Percentiles rank a stretch among this genome's conserved stretches.
Conservation (phyloP, 1,139 yeast species). For the Hemisphaericaspora xylofermentans region DNA sequence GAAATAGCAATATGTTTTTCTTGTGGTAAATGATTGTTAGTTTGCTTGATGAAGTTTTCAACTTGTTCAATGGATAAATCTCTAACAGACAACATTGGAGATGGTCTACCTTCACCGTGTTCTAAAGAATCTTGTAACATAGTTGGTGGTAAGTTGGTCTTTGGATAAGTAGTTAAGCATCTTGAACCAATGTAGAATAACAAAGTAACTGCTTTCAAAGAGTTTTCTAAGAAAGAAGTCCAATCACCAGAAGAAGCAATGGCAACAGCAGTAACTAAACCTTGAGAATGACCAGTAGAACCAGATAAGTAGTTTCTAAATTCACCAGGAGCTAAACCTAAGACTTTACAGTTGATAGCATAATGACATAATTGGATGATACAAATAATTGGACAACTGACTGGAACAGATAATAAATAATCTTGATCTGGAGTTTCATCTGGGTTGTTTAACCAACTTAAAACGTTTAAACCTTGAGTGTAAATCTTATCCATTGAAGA, state of each 20-base stretch:
- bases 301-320: slow-evolving; percentile 68
- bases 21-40: slow-evolving; percentile 89
- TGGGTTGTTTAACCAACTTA: slow-evolving; percentile 82
- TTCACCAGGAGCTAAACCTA: slow-evolving; percentile 90
- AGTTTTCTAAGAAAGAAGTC: slow-evolving; percentile 72
- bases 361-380: slow-evolving; percentile 93
- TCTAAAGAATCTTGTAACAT: slow-evolving; percentile 90
- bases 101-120: slow-evolving; percentile 94
- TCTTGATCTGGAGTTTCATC: slow-evolving; percentile 88
- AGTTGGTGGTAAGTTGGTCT: slow-evolving; percentile 91
- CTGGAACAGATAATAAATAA: slow-evolving; percentile 86
- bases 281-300: slow-evolving; percentile 98
- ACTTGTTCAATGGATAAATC: slow-evolving; percentile 82
- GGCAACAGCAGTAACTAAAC: slow-evolving; percentile 90
- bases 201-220: slow-evolving; percentile 78
- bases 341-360: slow-evolving; percentile 79
- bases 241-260: slow-evolving; percentile 83
- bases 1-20: slow-evolving; percentile 92
- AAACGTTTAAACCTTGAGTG: slow-evolving; percentile 89
- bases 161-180: slow-evolving; percentile 86
- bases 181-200: slow-evolving; percentile 93
- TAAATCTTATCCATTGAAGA: slow-evolving; percentile 82
- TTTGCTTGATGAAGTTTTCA: slow-evolving; percentile 72
- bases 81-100: slow-evolving; percentile 95
- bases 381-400: slow-evolving; percentile 94